Base-by-base conservation (phyloP, 2,329 filamentous ascomycete genomes). In the Achaetomium macrosporum region DNA sequence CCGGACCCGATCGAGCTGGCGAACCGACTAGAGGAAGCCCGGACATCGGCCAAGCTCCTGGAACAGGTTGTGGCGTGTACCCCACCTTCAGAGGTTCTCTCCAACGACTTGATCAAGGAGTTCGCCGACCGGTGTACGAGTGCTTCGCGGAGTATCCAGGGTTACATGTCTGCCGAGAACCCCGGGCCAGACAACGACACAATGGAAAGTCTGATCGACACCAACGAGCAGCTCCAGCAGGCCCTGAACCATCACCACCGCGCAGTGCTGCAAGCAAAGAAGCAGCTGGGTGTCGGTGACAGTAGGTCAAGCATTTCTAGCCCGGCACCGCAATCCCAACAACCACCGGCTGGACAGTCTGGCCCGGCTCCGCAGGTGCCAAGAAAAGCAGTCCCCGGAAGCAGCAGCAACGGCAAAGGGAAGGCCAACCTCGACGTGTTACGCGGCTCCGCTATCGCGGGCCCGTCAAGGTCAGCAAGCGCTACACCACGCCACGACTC, bases 151-250 rank as follows among this genome's bases (percentile, higher is more conserved):
- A 89, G 87, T 65, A 83, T 97, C 61, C 90, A 96, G 64, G 77
- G 77, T 31, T 97, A 95, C 71, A 96, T 97, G 76, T 77, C 84
- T 40, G 82, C 84, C 43, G 84, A 87, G 52, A 81, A 89, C 65
- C 91, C 92, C 0, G 67, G 81, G 1, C 91, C 92, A 0, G 93
- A 97, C 68, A 92, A 96, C 64, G 87, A 96, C 61, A 97, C 92
- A 1, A 90, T 97, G 80, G 84, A 93, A 66, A 91, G 84, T 13
- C 74, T 99, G 57, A 96, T 99, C 64, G 90, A 96, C 69, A 93
- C 90, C 13, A 96, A 95, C 66, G 93, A 97, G 69, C 87, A 92
- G 66, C 76, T 99, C 30, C 88, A 89, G 56, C 82, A 88, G 42
- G 85, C 91, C 0, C 76, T 92, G 39, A 93, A 84, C 58, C 84